Conservation (phyloP, 2,329 filamentous ascomycete species). For the Fusarium goolgardi region DNA sequence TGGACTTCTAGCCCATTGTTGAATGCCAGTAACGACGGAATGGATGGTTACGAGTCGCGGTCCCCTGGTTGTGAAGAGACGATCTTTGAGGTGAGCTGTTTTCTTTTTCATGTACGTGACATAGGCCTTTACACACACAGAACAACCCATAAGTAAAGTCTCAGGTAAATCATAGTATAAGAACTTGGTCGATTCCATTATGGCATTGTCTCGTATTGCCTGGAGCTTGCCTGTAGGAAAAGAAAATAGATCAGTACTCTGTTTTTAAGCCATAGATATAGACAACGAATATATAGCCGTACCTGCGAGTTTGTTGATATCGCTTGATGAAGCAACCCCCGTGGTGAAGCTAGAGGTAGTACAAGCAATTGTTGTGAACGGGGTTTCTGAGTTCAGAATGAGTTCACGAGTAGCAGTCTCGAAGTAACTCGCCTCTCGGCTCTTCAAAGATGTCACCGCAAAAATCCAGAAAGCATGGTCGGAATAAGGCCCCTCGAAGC, state of each 20-base stretch:
- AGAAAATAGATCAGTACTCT: background rate
- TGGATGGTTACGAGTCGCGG: too few relatives aligned
- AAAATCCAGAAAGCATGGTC: background rate
- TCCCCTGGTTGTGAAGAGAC: too few relatives aligned
- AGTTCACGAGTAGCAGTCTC: background rate
- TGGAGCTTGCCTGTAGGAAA: background rate
- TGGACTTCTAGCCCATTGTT: background rate
- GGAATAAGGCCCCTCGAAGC: background rate
- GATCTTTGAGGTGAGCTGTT: too few relatives aligned
- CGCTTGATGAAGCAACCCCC: background rate
- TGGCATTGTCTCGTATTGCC: background rate
- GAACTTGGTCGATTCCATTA: background rate
- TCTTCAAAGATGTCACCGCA: too few relatives aligned
- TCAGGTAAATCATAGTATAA: background rate
- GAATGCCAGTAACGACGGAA: background rate
- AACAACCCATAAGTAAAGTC: background rate
- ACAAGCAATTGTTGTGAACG: background rate
- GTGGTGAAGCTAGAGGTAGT: too few relatives aligned
- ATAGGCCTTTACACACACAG: background rate
- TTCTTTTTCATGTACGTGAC: background rate
- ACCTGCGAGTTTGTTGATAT: constrained; percentile 4
- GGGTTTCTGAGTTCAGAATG: fast-evolving
- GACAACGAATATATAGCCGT: background rate
- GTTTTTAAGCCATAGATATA: background rate
- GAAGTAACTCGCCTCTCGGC: background rate